Evolutionary conservation across 257 asterid species (phyloP), one percentile per base, ranked within the genome.

Genomic region (Solanum pimpinellifolium): DNA sequence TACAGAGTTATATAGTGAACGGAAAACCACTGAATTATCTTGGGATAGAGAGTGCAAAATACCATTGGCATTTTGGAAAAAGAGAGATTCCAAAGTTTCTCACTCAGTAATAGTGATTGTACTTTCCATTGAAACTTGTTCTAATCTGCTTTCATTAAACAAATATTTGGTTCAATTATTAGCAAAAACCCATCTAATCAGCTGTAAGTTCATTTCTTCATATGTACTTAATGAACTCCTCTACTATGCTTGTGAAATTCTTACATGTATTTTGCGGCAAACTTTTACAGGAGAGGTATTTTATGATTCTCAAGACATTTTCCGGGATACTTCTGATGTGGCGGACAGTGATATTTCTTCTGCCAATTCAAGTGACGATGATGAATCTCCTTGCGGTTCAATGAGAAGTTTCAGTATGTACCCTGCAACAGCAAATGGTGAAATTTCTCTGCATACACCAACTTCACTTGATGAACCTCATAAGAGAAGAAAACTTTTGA

Each of bases 401-500:
- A 88, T 91, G 86, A 87, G 90, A 89, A 89, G 93, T 87, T 94
- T 92, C 90, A 83, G 88, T 21, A 88, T 88, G 83, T 91, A 88
- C 88, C 93, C 96, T 52, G 92, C 85, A 21, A 87, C 41, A 80
- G 93, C 78, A 68, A 90, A 82, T 84, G 68, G 86, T 85, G 83
- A 89, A 29, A 80, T 82, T 65, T 74, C 83, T 82, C 87, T 90
- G 25, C 92, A 84, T 16, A 95, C 99, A 9, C 98, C 98, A 44
- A 95, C 98, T 88, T 94, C 93, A 37, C 86, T 87, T 87, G 88
- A 88, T 86, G 92, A 88, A 25, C 96, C 98, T 83, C 90, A 93
- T 92, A 95, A 93, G 88, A 91, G 96, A 93, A 91, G 97, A 93
- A 97, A 90, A 90, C 90, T 96, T 78, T 91, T 86, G 91, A 91